A percentile compares a stretch with the other conserved stretches of the same genome.
These are phyloP conservation scores for Scheffersomyces parashehatae DNA, from an alignment of 1,139 yeast species.

Conservation along the genomic window DNA sequence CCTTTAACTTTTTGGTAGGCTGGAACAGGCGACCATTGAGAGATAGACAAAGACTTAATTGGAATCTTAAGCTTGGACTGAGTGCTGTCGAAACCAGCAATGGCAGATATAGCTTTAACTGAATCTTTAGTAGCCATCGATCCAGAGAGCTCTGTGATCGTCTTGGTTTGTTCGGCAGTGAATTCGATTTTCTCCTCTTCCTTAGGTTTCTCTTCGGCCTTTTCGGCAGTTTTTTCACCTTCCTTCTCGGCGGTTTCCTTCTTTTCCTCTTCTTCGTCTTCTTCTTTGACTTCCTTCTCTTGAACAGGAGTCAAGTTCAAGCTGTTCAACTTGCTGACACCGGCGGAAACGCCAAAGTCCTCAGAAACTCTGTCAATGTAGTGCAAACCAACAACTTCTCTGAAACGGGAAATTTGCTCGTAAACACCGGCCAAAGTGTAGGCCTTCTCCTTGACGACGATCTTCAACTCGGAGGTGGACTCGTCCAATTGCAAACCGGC, in stretches of 20 bases:
- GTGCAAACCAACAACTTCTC: constrained; percentile 48
- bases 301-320: constrained; percentile 29
- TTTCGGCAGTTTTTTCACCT: constrained; percentile 7
- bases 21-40: constrained; percentile 93
- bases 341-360: constrained; percentile 21
- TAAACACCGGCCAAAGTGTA: constrained; percentile 41
- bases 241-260: constrained; percentile 9
- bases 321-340: constrained; percentile 26
- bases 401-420: constrained; percentile 42
- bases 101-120: constrained; percentile 8
- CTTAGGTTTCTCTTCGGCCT: constrained; percentile 3
- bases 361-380: constrained; percentile 36
- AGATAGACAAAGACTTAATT: constrained; percentile 58
- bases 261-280: constrained; percentile 3
- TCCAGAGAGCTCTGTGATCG: constrained; percentile 11
- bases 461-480: constrained; percentile 14
- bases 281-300: constrained; percentile 9
- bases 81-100: constrained; percentile 19
- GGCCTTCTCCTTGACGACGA: constrained; percentile 33
- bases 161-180: constrained; percentile 14
- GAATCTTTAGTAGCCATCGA: constrained; percentile 5
- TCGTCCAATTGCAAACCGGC: constrained; percentile 23
- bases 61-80: constrained; percentile 32
- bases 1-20: constrained; percentile 63
- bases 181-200: constrained; percentile 15